These are phyloP conservation scores for Podosphaera xanthii DNA, from an alignment of 2,329 filamentous ascomycete genomes.

Conservation along the genomic window DNA sequence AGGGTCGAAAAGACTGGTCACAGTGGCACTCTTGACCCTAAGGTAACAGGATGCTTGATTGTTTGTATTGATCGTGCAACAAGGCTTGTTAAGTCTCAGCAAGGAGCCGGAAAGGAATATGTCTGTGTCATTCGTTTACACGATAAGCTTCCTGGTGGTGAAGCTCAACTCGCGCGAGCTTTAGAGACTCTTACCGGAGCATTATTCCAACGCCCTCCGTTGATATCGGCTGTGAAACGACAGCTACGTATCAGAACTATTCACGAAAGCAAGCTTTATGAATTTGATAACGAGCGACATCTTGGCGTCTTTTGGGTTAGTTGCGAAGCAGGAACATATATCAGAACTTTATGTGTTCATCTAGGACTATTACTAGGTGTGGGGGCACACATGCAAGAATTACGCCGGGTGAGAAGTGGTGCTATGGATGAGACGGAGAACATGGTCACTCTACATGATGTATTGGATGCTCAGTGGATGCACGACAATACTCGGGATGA, in stretches of 20 bases:
- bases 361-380: conserved; percentile 55
- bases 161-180: conserved; percentile 78
- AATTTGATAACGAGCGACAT: conserved; percentile 97
- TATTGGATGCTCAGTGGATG: conserved; percentile 88
- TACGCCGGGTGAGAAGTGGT: conserved; percentile 77
- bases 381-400: conserved; percentile 95
- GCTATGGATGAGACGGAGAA: conserved; percentile 82
- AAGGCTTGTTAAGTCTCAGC: conserved; percentile 93
- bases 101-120: conserved; percentile 98
- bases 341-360: conserved; percentile 93
- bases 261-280: conserved; percentile 85
- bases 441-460: conserved; percentile 83
- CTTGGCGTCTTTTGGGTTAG: conserved; percentile 98
- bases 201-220: conserved; percentile 84
- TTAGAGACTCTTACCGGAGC: conserved; percentile 92
- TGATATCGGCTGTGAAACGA: conserved; percentile 97
- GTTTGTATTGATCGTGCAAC: conserved; percentile 93
- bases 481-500: conserved; percentile 93
- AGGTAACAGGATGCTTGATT: conserved; percentile 89
- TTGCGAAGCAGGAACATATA: conserved; percentile 96
- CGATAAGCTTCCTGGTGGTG: conserved; percentile 81
- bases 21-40: conserved; percentile 93
- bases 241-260: conserved; percentile 96
- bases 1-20: conserved; percentile 93
- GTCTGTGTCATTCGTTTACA: conserved; percentile 88